phyloP scores from a whole-genome alignment of 208 protist genomes.

The Hexamita inflata region DNA sequence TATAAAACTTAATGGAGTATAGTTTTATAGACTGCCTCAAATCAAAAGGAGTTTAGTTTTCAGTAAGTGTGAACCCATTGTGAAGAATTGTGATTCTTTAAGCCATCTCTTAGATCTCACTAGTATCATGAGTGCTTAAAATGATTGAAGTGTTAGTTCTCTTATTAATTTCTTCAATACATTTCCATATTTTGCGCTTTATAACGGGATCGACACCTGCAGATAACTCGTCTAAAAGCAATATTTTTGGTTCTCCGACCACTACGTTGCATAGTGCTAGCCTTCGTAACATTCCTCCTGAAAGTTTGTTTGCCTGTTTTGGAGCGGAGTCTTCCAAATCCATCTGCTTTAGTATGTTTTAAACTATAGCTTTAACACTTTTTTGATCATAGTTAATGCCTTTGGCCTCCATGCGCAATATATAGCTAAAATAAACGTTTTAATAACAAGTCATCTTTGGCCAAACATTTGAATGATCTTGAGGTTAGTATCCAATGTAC shows the following conservation, averaged over 20 bases:
- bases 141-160: not conserved
- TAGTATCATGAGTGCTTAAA: constrained; percentile 5
- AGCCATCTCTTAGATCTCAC: constrained; percentile 11
- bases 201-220: constrained; percentile 20
- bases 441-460: not conserved
- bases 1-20: too few species aligned
- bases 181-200: constrained; percentile 13
- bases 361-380: not conserved
- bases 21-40: too few species aligned
- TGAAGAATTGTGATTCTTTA: not conserved
- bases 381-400: not conserved
- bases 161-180: not conserved
- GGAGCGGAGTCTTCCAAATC: not conserved
- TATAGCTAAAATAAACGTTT: not conserved
- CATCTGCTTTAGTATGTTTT: not conserved
- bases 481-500: constrained; percentile 21
- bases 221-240: constrained; percentile 16
- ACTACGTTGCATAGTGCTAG: not conserved
- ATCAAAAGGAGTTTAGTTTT: too few species aligned
- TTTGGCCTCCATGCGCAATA: not conserved
- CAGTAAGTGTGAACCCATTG: too few species aligned
- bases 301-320: constrained; percentile 2
- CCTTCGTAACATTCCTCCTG: constrained; percentile 12
- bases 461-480: constrained; percentile 19
- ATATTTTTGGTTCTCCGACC: not conserved